Conservation (phyloP, 768 basidiomycete genomes). For the Tremella mesenterica region DNA sequence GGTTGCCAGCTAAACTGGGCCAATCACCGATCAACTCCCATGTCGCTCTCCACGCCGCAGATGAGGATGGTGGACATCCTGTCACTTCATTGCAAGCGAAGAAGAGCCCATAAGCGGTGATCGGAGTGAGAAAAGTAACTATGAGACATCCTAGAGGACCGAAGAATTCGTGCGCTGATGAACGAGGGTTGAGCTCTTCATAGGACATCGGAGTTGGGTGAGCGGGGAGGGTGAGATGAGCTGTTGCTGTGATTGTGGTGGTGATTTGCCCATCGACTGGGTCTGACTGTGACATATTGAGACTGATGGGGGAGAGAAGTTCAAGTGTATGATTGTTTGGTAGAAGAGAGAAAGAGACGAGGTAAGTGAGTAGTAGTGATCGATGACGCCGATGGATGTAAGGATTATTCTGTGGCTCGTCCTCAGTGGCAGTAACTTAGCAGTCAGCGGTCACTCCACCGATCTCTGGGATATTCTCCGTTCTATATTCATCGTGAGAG, state of each 20-base stretch:
- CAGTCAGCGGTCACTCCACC: no score
- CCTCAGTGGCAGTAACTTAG: no score
- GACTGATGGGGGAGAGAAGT: no score
- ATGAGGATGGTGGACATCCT: slow-evolving; percentile 35
- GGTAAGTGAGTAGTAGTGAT: no score
- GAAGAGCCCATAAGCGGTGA: slow-evolving; percentile 38
- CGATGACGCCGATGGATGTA: no score
- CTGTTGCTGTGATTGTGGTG: slow-evolving; percentile 38
- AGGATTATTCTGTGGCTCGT: no score
- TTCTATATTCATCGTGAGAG: no score
- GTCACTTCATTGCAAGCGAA: slow-evolving; percentile 39
- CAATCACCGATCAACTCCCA: slow-evolving; percentile 21
- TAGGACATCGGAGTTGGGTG: slow-evolving; percentile 36
- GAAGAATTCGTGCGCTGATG: slow-evolving; percentile 37
- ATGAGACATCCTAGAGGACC: slow-evolving; percentile 32
- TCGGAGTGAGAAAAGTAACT: slow-evolving; percentile 31
- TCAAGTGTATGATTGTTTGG: no score
- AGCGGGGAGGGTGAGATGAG: slow-evolving; percentile 34
- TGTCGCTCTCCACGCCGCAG: slow-evolving; percentile 19
- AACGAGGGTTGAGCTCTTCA: slow-evolving; percentile 38
- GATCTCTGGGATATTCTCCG: no score
- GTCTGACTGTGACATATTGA: no score
- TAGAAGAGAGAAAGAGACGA: no score
- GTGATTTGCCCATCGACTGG: slow-evolving; percentile 16
- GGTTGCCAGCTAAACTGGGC: slow-evolving; percentile 46